A percentile compares a stretch with the other conserved stretches of the same genome.
Conservation (phyloP, 345 rosid species). For the Murraya koenigii region DNA sequence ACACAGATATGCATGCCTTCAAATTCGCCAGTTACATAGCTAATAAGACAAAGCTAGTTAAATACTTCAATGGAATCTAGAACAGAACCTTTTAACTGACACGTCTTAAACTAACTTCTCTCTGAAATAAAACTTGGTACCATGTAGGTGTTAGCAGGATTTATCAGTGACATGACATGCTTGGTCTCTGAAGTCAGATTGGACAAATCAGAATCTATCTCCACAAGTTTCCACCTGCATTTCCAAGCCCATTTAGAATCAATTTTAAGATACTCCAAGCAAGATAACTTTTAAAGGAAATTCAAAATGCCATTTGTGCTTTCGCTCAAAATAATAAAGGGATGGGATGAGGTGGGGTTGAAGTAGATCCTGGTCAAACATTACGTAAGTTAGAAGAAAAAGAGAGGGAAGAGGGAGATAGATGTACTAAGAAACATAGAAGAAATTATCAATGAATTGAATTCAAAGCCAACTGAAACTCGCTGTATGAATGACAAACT, state of each 20-base stretch:
- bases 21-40: not conserved
- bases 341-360: not conserved
- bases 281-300: constrained; percentile 4
- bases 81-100: not conserved
- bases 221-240: constrained; percentile 92
- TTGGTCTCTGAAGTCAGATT: constrained; percentile 61
- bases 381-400: not conserved
- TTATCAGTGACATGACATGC: constrained; percentile 76
- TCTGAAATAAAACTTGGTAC: constrained; percentile 30
- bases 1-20: not conserved
- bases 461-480: not conserved
- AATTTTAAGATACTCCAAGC: not conserved
- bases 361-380: not conserved
- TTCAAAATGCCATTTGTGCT: not conserved
- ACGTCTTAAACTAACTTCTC: not conserved
- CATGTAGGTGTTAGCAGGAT: constrained; percentile 91
- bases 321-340: not conserved
- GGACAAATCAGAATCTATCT: constrained; percentile 80
- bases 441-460: not conserved
- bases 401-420: not conserved
- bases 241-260: constrained; percentile 13
- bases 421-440: not conserved
- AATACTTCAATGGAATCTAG: constrained; percentile 11
- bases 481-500: not conserved
- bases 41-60: not conserved